Conservation (phyloP, 768 basidiomycete genomes). For the Tulasnella sp. region DNA sequence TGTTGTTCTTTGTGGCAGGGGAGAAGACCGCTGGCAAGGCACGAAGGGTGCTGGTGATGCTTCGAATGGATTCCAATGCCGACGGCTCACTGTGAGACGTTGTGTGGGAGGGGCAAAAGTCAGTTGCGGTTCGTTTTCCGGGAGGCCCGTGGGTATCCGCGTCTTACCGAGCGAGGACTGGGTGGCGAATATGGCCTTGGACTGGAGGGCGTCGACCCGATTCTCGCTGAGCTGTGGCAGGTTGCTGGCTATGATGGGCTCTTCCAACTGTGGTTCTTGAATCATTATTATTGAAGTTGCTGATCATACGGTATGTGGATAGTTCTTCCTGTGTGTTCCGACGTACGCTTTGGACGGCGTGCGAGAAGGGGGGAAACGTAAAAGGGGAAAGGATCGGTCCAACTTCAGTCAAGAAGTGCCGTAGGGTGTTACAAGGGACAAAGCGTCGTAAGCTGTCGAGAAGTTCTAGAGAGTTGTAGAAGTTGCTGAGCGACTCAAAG, state of each 20-base stretch:
- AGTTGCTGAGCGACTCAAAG: neutral
- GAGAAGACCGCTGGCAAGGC: slow-evolving; percentile 26
- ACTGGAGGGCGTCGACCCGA: neutral
- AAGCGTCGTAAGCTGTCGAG: neutral
- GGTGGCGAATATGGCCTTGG: slow-evolving; percentile 18
- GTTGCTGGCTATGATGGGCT: neutral
- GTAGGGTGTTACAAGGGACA: neutral
- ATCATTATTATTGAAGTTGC: slow-evolving; percentile 18
- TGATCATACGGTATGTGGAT: slow-evolving; percentile 10
- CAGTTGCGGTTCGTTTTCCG: neutral
- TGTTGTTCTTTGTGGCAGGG: slow-evolving; percentile 16
- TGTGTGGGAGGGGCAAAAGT: neutral
- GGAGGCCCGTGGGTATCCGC: neutral
- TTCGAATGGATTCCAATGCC: slow-evolving; percentile 26
- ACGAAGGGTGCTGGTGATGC: slow-evolving; percentile 23
- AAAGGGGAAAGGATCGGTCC: neutral
- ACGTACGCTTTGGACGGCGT: neutral
- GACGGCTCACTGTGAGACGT: slow-evolving; percentile 7
- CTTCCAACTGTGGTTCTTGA: slow-evolving; percentile 17
- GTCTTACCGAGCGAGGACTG: slow-evolving; percentile 21
- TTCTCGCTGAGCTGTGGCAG: neutral
- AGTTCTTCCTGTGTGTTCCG: neutral
- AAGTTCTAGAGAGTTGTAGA: neutral
- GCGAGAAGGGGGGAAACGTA: neutral
- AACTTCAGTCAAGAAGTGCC: neutral